phyloP scores from a whole-genome alignment of 345 rosid species.

The Citrus trifoliata region DNA sequence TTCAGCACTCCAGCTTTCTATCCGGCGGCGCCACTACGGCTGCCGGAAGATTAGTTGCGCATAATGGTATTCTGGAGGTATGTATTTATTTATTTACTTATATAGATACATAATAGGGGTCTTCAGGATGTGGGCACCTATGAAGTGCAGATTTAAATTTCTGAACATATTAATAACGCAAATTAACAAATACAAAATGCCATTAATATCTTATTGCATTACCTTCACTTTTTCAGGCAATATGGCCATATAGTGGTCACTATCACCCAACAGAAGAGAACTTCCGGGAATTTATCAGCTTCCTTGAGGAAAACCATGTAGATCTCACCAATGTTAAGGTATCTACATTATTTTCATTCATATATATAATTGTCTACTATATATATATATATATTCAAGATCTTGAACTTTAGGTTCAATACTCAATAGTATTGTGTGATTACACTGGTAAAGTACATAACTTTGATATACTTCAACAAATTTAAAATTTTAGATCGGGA shows the following conservation, averaged over 20 bases:
- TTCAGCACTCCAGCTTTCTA: constrained; percentile 73
- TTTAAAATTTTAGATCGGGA: too few relatives aligned
- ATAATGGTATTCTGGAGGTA: constrained; percentile 53
- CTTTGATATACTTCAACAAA: too few relatives aligned
- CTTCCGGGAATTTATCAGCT: constrained; percentile 67
- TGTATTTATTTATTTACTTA: too few relatives aligned
- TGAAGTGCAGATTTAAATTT: neutral
- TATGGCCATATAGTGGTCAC: constrained; percentile 98
- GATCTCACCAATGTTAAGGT: constrained; percentile 89
- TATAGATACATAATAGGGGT: too few relatives aligned
- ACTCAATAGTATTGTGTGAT: too few relatives aligned
- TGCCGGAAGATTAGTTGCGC: constrained; percentile 64
- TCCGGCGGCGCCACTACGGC: constrained; percentile 72
- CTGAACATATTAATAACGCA: neutral
- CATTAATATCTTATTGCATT: neutral
- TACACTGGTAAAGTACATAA: too few relatives aligned
- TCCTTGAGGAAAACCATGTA: constrained; percentile 60
- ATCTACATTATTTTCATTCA: neutral
- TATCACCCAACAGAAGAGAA: constrained; percentile 95
- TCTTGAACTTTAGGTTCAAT: too few relatives aligned
- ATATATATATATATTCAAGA: too few relatives aligned
- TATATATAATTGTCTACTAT: too few relatives aligned
- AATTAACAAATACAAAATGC: too few relatives aligned
- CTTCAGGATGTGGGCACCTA: too few relatives aligned
- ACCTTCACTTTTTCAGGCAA: constrained; percentile 42